Base-by-base conservation (phyloP, 179 eudicot genomes). In the Corrigiola litoralis region DNA sequence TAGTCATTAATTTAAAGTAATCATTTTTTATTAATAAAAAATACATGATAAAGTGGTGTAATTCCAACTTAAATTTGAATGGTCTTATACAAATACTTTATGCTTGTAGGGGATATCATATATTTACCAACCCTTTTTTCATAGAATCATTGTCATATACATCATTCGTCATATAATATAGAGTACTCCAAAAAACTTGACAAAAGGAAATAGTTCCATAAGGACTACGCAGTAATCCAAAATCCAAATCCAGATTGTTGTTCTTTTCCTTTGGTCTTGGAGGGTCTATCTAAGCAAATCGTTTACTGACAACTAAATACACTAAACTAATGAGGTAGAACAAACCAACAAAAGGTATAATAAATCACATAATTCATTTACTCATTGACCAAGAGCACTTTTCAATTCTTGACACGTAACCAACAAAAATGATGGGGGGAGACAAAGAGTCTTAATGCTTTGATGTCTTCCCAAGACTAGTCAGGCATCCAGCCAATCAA, bases 191-290 rank as follows among this genome's bases (percentile, higher is more conserved):
- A n/a, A n/a, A n/a, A n/a, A n/a, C n/a, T n/a, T n/a, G n/a, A n/a
- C n/a, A n/a, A n/a, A n/a, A n/a, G n/a, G n/a, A n/a, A n/a, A n/a
- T n/a, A n/a, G n/a, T n/a, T n/a, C n/a, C n/a, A n/a, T n/a, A n/a
- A n/a, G n/a, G n/a, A n/a, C n/a, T n/a, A n/a, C n/a, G n/a, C n/a
- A n/a, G n/a, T n/a, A n/a, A n/a, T 40, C 27, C 4, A 1, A 12
- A 13, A 17, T 31, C 40, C 29, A 23, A 38, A 36, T 51, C 50
- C 24, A 28, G 36, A 37, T 52, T 17, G 36, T 24, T 49, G 42
- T 64, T 66, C 18, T 46, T 21, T 33, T 64, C 58, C 52, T 25
- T 56, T 55, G 70, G 50, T 29, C 27, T 55, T 17, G 60, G 60
- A 55, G 42, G 60, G 32, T 31, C 53, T 42, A 66, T 28, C 41